Base-by-base conservation (phyloP, 2,329 filamentous ascomycete species). In the Botrytis paeoniae region DNA sequence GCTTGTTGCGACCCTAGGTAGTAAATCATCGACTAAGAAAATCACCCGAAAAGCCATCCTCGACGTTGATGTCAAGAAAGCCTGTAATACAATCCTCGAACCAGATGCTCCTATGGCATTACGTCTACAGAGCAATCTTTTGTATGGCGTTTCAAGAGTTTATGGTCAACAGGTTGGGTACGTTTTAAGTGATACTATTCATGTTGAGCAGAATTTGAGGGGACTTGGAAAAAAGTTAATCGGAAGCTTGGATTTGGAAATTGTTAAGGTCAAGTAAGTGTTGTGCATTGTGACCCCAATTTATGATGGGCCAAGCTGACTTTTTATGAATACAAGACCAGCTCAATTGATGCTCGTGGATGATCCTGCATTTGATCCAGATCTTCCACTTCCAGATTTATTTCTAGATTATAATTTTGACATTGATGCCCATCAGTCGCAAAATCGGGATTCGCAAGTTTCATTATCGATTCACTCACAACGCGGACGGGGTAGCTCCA, bases 161-260 rank as follows among this genome's bases (percentile, higher is more conserved):
- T 97, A 94, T 81, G 86, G 89, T 39, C 93, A 97, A 80, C 95
- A 99, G 82, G 97, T 93, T 78, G 87, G 87, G 54, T 99, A 97
- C 81, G 89, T 97, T 37, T 89, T 98, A 64, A 86, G 88, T 4
- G 96, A 98, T 79, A 37, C 62, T 32, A 90, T 91, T 3, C 91
- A 95, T 81, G 90, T 88, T 77, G 91, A 93, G 77, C 88, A 90
- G 74, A 89, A 89, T 76, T 93, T 98, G 87, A 87, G 88, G 76
- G 84, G 88, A 3, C 88, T 94, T 80, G 85, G 93, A 75, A 89
- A 86, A 69, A 83, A 86, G 12, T 81, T 91, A 29, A 87, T 87
- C 73, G 89, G 37, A 25, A 32, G 88, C 32, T 85, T 94, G 39
- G 93, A 97, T 81, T 87, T 88, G 1, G 86, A 89, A 73, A 16